phyloP scores from a whole-genome alignment of 805 yeast species.

The Ogataea corticis region DNA sequence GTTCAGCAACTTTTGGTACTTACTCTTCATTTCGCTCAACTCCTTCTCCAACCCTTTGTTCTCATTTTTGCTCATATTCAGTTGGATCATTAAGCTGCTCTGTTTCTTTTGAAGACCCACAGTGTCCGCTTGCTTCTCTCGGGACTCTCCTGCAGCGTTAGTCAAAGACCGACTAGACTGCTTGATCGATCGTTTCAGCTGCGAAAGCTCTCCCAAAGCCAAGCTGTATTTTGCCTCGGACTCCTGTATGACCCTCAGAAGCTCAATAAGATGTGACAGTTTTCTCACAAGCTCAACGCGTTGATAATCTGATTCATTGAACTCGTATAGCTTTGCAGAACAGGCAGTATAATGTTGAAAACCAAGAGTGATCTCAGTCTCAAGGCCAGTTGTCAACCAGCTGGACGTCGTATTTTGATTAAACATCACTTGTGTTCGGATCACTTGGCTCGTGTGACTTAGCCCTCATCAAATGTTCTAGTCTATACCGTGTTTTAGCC shows the following conservation, averaged over 20 bases:
- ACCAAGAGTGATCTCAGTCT: background rate
- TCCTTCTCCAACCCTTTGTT: conserved; percentile 14
- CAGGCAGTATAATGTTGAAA: conserved; percentile 4
- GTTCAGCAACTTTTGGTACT: conserved; percentile 5
- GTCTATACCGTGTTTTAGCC: too few species aligned
- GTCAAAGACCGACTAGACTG: background rate
- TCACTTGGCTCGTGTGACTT: too few species aligned
- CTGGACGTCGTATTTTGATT: too few species aligned
- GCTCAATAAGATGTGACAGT: conserved; percentile 12
- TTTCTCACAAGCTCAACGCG: conserved; percentile 13
- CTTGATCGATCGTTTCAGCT: conserved; percentile 4
- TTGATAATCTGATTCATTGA: conserved; percentile 8
- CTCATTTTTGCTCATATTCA: conserved; percentile 16
- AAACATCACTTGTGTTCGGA: too few species aligned
- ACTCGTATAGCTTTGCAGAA: conserved; percentile 3
- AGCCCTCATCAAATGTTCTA: too few species aligned
- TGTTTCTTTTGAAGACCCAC: conserved; percentile 14
- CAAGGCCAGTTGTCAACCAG: background rate
- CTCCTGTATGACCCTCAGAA: conserved; percentile 4
- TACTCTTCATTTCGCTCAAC: conserved; percentile 10
- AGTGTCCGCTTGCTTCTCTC: background rate
- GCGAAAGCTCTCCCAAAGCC: conserved; percentile 6
- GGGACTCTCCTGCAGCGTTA: background rate
- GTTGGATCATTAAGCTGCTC: conserved; percentile 13
- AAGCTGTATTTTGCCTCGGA: conserved; percentile 1